Base-by-base conservation (phyloP, 306 rosid genomes). In the Lagenaria siceraria region DNA sequence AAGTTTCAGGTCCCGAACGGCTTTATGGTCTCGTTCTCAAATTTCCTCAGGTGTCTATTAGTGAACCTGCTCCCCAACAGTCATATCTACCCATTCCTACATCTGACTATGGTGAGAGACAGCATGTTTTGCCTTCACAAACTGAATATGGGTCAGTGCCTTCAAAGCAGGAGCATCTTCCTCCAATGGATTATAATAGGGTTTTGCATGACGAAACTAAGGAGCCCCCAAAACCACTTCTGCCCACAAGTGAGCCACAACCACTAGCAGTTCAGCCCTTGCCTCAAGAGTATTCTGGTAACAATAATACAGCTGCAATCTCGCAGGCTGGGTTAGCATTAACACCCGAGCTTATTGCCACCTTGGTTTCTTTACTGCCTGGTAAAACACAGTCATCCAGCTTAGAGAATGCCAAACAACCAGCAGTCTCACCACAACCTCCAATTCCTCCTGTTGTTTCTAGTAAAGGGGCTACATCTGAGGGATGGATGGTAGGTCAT, bases 271-370 rank as follows among this genome's bases (percentile, higher is more conserved):
- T 85, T 85, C 95, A 90, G 61, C 71, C 91, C n/a, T 79, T 77
- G 78, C 83, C 88, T 43, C 81, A 81, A 38, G 96, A 88, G 21
- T 92, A 84, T 82, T 81, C 86, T 81, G 51, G 89, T 74, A 82
- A 79, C 60, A 82, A 79, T 79, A 82, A 79, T 81, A 62, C 76
- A 71, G 81, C 83, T 59, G 77, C 91, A 79, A 77, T 77, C 58
- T 87, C 97, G 63, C 99, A 90, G 83, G 86, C 93, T 81, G 97
- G 96, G 78, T 89, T 88, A 77, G 27, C 89, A 25, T 84, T 95
- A 81, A 95, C 99, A 14, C 99, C 99, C 3, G 99, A 95, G 87
- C 96, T 95, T 58, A 89, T 95, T 88, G 97, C 97, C 72, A 87
- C 97, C 68, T 86, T 95, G 78, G 88, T 93, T 78, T 80, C 96